Percentiles rank a stretch among this genome's conserved stretches.
Evolutionary conservation across 345 rosid species (phyloP).

Genomic region (Eucalyptus albens): DNA sequence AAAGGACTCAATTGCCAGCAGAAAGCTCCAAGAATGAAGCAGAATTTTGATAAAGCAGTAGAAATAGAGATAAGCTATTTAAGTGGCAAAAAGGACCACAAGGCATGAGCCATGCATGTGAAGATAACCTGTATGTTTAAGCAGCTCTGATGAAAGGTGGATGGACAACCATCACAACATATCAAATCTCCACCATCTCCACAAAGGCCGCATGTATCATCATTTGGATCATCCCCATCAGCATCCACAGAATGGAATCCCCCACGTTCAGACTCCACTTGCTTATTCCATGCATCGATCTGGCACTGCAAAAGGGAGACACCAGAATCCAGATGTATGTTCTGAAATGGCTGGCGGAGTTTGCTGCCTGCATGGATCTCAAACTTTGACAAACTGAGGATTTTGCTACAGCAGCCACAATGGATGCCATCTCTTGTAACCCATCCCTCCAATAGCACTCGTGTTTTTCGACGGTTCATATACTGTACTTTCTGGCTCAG

Average conservation of each 20-base stretch:
- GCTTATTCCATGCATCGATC: conserved; percentile 75
- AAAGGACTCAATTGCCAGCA: not conserved
- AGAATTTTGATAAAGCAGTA: not conserved
- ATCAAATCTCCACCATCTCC: conserved; percentile 98
- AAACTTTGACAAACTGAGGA: conserved; percentile 55
- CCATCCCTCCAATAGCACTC: conserved; percentile 66
- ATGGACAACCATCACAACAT: conserved; percentile 95
- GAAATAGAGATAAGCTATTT: not conserved
- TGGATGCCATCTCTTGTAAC: conserved; percentile 73
- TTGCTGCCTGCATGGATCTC: conserved; percentile 96
- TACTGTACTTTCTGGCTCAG: conserved; percentile 69
- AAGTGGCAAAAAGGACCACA: not conserved
- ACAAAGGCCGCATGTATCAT: conserved; percentile 94
- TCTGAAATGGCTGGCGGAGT: conserved; percentile 62
- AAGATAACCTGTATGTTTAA: conserved; percentile 46
- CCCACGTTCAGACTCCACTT: conserved; percentile 33
- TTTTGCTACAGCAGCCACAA: conserved; percentile 86
- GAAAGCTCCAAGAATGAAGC: not conserved
- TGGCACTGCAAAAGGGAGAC: conserved; percentile 82
- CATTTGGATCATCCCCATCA: conserved; percentile 89
- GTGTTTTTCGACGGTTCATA: conserved; percentile 43
- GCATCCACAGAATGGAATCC: conserved; percentile 45
- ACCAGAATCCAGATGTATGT: conserved; percentile 76
- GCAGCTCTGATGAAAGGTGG: conserved; percentile 92
- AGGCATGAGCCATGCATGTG: not conserved